Evolutionary conservation across 2,329 filamentous ascomycete species (phyloP).

Genomic region (Fusarium dlaminii): DNA sequence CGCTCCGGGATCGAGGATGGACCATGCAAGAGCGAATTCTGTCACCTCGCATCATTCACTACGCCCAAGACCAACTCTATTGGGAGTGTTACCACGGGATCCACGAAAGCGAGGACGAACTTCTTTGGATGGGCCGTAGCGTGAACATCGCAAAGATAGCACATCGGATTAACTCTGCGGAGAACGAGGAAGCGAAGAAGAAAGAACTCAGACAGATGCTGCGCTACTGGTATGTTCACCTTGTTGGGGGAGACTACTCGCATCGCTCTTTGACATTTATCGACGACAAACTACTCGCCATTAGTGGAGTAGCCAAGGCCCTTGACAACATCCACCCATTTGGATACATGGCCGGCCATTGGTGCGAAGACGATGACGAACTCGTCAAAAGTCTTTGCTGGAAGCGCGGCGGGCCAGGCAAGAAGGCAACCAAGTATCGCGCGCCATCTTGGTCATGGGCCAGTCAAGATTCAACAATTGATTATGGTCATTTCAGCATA

Average conservation of each 20-base stretch:
- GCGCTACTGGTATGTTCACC: neutral
- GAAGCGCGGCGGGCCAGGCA: neutral
- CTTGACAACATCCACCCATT: neutral
- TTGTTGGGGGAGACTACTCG: conserved; percentile 2
- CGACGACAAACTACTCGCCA: conserved; percentile 5
- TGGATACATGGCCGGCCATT: conserved; percentile 7
- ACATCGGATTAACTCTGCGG: neutral
- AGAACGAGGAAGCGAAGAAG: neutral
- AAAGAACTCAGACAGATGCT: neutral
- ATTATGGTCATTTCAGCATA: neutral
- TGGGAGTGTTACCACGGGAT: neutral
- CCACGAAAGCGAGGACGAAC: neutral
- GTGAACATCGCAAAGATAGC: neutral
- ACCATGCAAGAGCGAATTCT: conserved; percentile 3
- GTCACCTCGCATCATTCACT: neutral
- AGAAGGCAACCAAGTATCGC: neutral
- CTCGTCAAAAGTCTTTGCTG: neutral
- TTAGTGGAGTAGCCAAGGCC: neutral
- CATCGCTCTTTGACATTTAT: neutral
- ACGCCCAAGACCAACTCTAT: neutral
- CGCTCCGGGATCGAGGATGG: neutral
- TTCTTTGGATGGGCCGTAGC: neutral
- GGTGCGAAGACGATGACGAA: neutral
- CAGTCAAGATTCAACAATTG: neutral
- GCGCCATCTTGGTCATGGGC: conserved; percentile 11